phyloP scores from a whole-genome alignment of 495 filamentous ascomycete species.

The Xylaria longipes region DNA sequence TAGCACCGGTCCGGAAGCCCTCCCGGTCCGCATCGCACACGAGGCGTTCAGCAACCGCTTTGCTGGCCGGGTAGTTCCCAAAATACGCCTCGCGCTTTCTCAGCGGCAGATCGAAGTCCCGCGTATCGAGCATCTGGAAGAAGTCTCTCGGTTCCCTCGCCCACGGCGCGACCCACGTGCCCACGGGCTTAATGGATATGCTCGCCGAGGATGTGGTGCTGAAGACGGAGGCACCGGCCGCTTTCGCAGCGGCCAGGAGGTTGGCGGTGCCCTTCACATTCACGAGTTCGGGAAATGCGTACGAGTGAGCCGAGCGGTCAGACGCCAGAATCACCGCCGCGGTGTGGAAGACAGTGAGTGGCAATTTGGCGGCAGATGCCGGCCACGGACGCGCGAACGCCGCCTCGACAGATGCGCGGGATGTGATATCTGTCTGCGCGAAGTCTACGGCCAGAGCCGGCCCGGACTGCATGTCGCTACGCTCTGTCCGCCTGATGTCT shows the following conservation, averaged over 20 bases:
- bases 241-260: slow-evolving; percentile 58
- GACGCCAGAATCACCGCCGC: slow-evolving; percentile 54
- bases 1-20: slow-evolving; percentile 60
- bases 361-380: slow-evolving; percentile 37
- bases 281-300: slow-evolving; percentile 48
- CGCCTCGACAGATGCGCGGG: slow-evolving; percentile 37
- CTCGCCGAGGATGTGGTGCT: slow-evolving; percentile 66
- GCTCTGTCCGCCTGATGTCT: slow-evolving; percentile 46
- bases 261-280: slow-evolving; percentile 67
- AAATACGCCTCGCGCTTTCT: slow-evolving; percentile 59
- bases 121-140: slow-evolving; percentile 55
- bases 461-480: slow-evolving; percentile 44
- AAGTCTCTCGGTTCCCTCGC: slow-evolving; percentile 44
- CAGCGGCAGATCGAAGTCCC: slow-evolving; percentile 51
- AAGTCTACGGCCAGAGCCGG: slow-evolving; percentile 44
- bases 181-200: slow-evolving; percentile 53
- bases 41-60: slow-evolving; percentile 58
- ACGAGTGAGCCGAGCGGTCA: slow-evolving; percentile 46
- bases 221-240: slow-evolving; percentile 58
- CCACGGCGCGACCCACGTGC: slow-evolving; percentile 60
- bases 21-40: slow-evolving; percentile 55
- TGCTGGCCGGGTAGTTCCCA: slow-evolving; percentile 63
- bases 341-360: slow-evolving; percentile 54
- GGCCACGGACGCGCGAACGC: slow-evolving; percentile 50
- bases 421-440: slow-evolving; percentile 51